phyloP scores from a whole-genome alignment of 2,329 filamentous ascomycete genomes.

The Nectriaceae sp. region DNA sequence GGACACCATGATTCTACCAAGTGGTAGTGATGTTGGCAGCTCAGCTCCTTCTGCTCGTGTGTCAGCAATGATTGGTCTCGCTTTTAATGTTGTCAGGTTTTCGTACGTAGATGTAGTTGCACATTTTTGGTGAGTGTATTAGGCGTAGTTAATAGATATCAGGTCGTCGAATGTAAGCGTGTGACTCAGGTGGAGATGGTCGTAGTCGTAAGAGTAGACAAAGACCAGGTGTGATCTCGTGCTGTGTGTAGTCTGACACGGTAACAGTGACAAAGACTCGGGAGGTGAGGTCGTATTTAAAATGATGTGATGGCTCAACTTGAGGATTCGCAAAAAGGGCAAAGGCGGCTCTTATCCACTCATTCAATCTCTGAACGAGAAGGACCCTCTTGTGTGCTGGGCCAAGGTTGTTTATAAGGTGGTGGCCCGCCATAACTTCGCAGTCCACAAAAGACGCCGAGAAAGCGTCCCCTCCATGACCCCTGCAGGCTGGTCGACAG shows the following conservation, averaged over 20 bases:
- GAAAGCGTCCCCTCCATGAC: slow-evolving; percentile 14
- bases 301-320: neutral
- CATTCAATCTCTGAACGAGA: neutral
- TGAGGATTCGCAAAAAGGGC: neutral
- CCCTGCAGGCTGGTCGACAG: slow-evolving; percentile 17
- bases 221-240: neutral
- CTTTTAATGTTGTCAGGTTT: neutral
- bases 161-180: neutral
- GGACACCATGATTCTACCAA: slow-evolving; percentile 48
- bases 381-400: slow-evolving; percentile 10
- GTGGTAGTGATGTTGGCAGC: slow-evolving; percentile 54
- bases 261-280: neutral
- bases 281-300: neutral
- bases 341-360: neutral
- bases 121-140: slow-evolving; percentile 41
- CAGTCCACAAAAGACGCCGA: slow-evolving; percentile 10
- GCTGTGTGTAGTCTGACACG: neutral
- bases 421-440: neutral
- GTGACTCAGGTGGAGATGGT: neutral
- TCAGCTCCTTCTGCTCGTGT: slow-evolving; percentile 48
- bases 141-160: neutral
- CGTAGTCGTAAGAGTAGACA: neutral
- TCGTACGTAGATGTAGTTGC: slow-evolving; percentile 53
- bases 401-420: slow-evolving; percentile 28
- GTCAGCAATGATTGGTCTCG: neutral